A percentile compares a stretch with the other conserved stretches of the same genome.
Conservation (phyloP, 176 grass and related monocot genomes). For the Carex kokanica region DNA sequence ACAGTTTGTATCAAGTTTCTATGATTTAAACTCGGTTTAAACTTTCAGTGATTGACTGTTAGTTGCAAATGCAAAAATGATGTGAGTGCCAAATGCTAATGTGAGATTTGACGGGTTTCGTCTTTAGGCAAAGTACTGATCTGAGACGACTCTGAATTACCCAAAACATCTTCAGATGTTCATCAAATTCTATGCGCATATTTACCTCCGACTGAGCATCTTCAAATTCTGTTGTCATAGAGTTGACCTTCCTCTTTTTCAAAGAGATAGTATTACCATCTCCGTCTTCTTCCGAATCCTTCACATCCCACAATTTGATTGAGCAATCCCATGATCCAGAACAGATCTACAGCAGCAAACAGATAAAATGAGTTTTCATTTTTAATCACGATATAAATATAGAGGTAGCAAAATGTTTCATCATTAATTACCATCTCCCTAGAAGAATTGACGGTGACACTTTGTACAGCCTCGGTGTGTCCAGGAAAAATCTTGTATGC, state of each 20-base stretch:
- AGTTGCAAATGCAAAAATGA: background rate
- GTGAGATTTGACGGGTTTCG: background rate
- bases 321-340: constrained; percentile 92
- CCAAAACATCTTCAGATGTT: background rate
- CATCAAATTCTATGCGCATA: background rate
- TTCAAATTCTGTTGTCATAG: constrained; percentile 50
- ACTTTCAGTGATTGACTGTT: background rate
- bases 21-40: background rate
- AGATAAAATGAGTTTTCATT: background rate
- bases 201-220: constrained; percentile 83
- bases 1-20: background rate
- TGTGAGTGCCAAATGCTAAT: background rate
- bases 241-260: constrained; percentile 81
- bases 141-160: background rate
- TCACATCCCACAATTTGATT: constrained; percentile 79
- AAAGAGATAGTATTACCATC: constrained; percentile 61
- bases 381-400: constrained; percentile 4
- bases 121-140: background rate
- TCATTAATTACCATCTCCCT: constrained; percentile 55
- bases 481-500: constrained; percentile 77
- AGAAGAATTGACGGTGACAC: constrained; percentile 57
- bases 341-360: constrained; percentile 58
- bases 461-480: constrained; percentile 75
- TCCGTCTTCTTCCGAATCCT: constrained; percentile 62
- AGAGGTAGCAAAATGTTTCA: constrained; percentile 10